Evolutionary conservation across 2,329 filamentous ascomycete genomes (phyloP), one percentile per base, ranked within the genome.

Genomic region (Xylariaceae sp.): DNA sequence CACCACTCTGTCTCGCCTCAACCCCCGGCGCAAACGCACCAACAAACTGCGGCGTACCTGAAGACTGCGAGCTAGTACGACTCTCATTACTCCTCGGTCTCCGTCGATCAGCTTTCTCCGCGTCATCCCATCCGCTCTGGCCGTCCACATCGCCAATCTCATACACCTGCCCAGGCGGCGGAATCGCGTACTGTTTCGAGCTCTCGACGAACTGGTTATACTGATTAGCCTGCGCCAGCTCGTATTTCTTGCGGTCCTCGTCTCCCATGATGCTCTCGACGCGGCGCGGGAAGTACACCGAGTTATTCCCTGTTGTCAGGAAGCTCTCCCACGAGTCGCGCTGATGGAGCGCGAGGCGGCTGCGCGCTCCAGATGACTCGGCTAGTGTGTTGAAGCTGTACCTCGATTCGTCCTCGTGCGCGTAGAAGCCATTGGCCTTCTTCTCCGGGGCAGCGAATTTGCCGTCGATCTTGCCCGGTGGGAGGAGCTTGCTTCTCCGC

Each of bases 201-300:
- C 61, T 65, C 41, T 62, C 66, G 16, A 69, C 22, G 45, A 69
- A 69, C 34, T 69, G 64, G 52, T 66, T 71, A 34, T 71, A 64
- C 60, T 80, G 78, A 50, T 70, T 77, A 40, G 79, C 77, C 64
- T 88, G 87, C 2, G 86, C 84, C 63, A 89, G 80, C 62, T 84
- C 80, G 65, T 91, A 89, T 63, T 90, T 88, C 57, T 79, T 80
- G 34, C 83, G 81, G 64, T 93, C 89, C 66, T 94, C 89, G 6
- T 87, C 84, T 56, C 83, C 83, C 82, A 95, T 89, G 63, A 93
- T 82, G 62, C 81, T 88, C 62, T 92, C 87, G 44, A 91, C 83
- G 40, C 82, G 77, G 12, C 82, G 79, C 0, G 88, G 87, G 64
- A 86, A 72, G 61, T 84, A 84, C 31, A 90, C 76, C 0, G 83